Base-by-base conservation (phyloP, 1,284 basidiomycete genomes). In the Ustilago curta region DNA sequence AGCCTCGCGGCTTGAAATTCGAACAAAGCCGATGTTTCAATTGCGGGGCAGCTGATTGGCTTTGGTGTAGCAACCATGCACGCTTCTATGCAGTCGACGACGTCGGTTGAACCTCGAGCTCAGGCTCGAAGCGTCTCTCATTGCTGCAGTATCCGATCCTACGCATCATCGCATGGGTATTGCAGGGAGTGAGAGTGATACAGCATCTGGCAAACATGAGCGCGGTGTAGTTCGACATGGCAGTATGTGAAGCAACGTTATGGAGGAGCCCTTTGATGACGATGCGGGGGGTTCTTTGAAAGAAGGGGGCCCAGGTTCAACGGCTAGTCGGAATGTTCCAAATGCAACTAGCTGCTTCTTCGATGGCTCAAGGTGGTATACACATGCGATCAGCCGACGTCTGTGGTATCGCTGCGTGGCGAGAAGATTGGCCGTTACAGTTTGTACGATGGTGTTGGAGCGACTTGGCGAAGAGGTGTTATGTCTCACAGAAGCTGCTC, bases 11-110 rank as follows among this genome's bases (percentile, higher is more conserved):
- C 23, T 12, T 25, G 35, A 18, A 18, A 47, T 12, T 39, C 61
- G 53, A 59, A 48, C 67, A 70, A 65, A 70, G 21, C 62, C 68
- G 68, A 64, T 29, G 68, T 70, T 70, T 70, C 62, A 70, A 70
- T 70, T 70, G 59, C 49, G 32, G n/a, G 27, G 35, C 29, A 47
- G 45, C 54, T 70, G 62, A 70, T 70, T 70, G 68, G 68, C 54
- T 45, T 58, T 42, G 42, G n/a, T 18, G 27, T 27, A 27, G 45
- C 23, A 29, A 18, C 16, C 18, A n/a, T 52, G 47, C 47, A 32
- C 42, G 21, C 45, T 45, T n/a, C n/a, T n/a, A n/a, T n/a, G 2
- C 44, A 44, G n/a, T 25, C 12, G 44, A 45, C 44, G 44, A 27
- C 21, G 42, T 43, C 4, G 18, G 25, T 45, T 27, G 14, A 21